Conservation (phyloP, 2,329 filamentous ascomycete species). For the Thielaviopsis euricoi region DNA sequence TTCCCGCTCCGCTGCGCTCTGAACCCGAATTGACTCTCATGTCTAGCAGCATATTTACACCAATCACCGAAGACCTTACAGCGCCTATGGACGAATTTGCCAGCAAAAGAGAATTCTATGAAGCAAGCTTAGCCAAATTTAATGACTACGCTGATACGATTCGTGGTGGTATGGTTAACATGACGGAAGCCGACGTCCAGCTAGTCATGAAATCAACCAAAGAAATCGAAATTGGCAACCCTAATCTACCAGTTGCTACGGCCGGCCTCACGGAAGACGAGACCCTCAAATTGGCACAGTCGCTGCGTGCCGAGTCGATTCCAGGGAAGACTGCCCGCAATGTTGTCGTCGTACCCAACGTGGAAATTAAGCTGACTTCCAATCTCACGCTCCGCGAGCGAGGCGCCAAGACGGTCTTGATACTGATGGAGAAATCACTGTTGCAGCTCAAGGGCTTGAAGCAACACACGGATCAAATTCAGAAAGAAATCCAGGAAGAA, state of each 20-base stretch:
- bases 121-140: slow-evolving; percentile 4
- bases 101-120: slow-evolving; percentile 1
- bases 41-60: slow-evolving; percentile 21
- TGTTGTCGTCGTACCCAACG: neutral
- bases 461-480: slow-evolving; percentile 1
- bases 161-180: slow-evolving; percentile 9
- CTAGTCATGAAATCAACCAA: slow-evolving; percentile 2
- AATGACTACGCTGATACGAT: slow-evolving; percentile 10
- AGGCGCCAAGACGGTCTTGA: neutral
- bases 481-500: neutral
- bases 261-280: slow-evolving; percentile 3
- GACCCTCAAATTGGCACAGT: neutral
- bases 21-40: slow-evolving; percentile 15
- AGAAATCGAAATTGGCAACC: neutral
- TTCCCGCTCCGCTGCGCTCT: neutral
- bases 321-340: slow-evolving; percentile 4
- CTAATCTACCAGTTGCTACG: neutral
- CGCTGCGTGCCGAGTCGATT: neutral
- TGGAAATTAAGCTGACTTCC: slow-evolving; percentile 1
- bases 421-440: slow-evolving; percentile 9
- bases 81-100: slow-evolving; percentile 12
- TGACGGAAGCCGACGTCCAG: slow-evolving; percentile 5
- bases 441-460: slow-evolving; percentile 10
- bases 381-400: slow-evolving; percentile 3
- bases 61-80: slow-evolving; percentile 16